phyloP scores from a whole-genome alignment of 768 basidiomycete species.

The Collybia mongolica region DNA sequence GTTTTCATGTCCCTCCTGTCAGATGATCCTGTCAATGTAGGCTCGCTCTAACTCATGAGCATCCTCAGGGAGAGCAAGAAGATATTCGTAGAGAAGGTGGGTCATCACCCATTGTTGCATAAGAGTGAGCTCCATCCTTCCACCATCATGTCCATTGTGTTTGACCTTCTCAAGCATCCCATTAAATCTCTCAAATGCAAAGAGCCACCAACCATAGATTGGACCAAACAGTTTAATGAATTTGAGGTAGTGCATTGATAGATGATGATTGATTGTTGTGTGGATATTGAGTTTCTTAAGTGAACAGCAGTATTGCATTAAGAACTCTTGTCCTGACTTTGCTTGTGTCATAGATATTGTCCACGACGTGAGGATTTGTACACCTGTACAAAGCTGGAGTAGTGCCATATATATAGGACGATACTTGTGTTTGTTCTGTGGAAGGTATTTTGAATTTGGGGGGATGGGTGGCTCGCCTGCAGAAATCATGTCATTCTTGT shows the following conservation, averaged over 20 bases:
- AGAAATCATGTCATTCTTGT: slow-evolving; percentile 17
- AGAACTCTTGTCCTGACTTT: slow-evolving; percentile 17
- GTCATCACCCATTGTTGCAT: slow-evolving; percentile 25
- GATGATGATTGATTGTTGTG: slow-evolving; percentile 25
- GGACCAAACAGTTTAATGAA: slow-evolving; percentile 26
- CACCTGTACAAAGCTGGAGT: slow-evolving; percentile 17
- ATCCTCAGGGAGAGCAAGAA: slow-evolving; percentile 12
- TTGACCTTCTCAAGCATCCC: slow-evolving; percentile 30
- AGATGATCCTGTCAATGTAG: slow-evolving; percentile 8
- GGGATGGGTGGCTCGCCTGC: slow-evolving; percentile 14
- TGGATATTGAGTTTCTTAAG: slow-evolving; percentile 13
- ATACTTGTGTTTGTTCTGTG: slow-evolving; percentile 12
- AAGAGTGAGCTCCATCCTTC: slow-evolving; percentile 26
- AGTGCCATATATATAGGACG: slow-evolving; percentile 10
- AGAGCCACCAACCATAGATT: slow-evolving; percentile 32
- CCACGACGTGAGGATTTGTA: slow-evolving; percentile 13
- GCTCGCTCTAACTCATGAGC: slow-evolving; percentile 10
- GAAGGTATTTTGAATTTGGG: slow-evolving; percentile 10
- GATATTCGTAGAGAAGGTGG: slow-evolving; percentile 19
- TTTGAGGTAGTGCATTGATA: slow-evolving; percentile 20
- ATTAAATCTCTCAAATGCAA: slow-evolving; percentile 33
- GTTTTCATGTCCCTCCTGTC: slow-evolving; percentile 10
- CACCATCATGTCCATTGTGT: slow-evolving; percentile 26
- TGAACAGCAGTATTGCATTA: slow-evolving; percentile 15
- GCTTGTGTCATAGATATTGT: slow-evolving; percentile 22